Evolutionary conservation across 768 basidiomycete genomes (phyloP).

Genomic region (Melanogaster broomeanus): DNA sequence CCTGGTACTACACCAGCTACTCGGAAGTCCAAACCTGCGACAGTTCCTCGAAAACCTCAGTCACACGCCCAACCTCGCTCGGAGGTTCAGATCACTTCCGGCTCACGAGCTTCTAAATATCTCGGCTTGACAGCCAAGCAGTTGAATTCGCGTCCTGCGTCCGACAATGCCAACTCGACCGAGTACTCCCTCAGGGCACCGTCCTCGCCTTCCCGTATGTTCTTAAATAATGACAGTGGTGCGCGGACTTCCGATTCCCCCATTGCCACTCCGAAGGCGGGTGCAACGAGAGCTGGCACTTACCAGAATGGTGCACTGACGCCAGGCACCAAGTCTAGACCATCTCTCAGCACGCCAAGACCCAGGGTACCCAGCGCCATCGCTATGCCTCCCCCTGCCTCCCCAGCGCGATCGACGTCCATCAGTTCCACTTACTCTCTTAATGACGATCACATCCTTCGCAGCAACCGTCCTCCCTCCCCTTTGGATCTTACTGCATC

Average conservation of each 20-base stretch:
- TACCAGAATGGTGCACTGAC: constrained; percentile 12
- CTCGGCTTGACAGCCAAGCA: constrained; percentile 84
- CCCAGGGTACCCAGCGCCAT: constrained; percentile 69
- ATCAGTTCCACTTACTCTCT: constrained; percentile 40
- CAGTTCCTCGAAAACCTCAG: constrained; percentile 37
- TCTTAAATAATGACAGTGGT: constrained; percentile 40
- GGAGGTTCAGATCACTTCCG: constrained; percentile 63
- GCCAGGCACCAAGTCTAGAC: constrained; percentile 31
- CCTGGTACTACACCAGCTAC: constrained; percentile 37
- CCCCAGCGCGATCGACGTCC: constrained; percentile 45
- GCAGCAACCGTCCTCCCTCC: constrained; percentile 19
- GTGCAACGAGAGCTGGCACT: constrained; percentile 29
- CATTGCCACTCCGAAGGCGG: constrained; percentile 67
- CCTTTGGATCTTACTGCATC: constrained; percentile 41
- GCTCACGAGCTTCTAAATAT: constrained; percentile 85
- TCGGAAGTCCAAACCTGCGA: constrained; percentile 33
- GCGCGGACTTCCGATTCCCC: constrained; percentile 50
- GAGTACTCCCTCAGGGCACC: constrained; percentile 29
- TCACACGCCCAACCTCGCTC: constrained; percentile 19
- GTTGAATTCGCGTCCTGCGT: constrained; percentile 48
- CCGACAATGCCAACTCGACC: constrained; percentile 8
- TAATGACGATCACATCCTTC: constrained; percentile 32
- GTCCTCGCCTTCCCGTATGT: constrained; percentile 37
- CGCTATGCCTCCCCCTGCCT: constrained; percentile 81
- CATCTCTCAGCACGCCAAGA: constrained; percentile 53